These are phyloP conservation scores for Lipomyces chichibuensis DNA, from an alignment of 805 yeast species.

Conservation along the genomic window DNA sequence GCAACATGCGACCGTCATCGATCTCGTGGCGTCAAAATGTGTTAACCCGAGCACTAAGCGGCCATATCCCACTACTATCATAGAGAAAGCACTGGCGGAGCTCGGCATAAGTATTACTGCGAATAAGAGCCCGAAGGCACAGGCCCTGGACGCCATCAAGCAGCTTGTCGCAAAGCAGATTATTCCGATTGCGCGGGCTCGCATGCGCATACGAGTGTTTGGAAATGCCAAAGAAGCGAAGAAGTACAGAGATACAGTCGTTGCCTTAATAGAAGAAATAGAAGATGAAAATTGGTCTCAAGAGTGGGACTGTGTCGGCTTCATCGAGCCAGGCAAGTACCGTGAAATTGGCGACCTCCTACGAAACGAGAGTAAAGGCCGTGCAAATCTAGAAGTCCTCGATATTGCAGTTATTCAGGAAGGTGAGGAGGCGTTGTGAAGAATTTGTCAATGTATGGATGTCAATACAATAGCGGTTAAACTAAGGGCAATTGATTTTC, in stretches of 20 bases:
- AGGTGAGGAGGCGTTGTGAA: slow-evolving; percentile 43
- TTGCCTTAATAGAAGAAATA: slow-evolving; percentile 49
- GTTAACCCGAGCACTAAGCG: slow-evolving; percentile 87
- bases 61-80: slow-evolving; percentile 93
- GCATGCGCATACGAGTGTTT: slow-evolving; percentile 79
- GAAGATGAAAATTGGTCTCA: slow-evolving; percentile 49
- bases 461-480: too few species aligned
- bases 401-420: slow-evolving; percentile 86
- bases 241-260: slow-evolving; percentile 50
- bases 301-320: slow-evolving; percentile 60
- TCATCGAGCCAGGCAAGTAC: slow-evolving; percentile 85
- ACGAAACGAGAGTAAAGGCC: slow-evolving; percentile 55
- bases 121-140: slow-evolving; percentile 75
- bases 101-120: slow-evolving; percentile 78
- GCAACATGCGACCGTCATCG: slow-evolving; percentile 78
- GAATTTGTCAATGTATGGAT: not conserved
- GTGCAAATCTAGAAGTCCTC: slow-evolving; percentile 75
- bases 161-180: slow-evolving; percentile 74
- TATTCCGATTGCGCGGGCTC: slow-evolving; percentile 91
- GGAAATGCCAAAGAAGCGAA: slow-evolving; percentile 56
- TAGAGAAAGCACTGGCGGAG: slow-evolving; percentile 74
- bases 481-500: too few species aligned
- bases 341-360: slow-evolving; percentile 68
- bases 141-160: slow-evolving; percentile 89
- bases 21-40: slow-evolving; percentile 83